These are phyloP conservation scores for Mortierella sp. DNA, from an alignment of 371 early-diverging fungal genomes.

Conservation along the genomic window DNA sequence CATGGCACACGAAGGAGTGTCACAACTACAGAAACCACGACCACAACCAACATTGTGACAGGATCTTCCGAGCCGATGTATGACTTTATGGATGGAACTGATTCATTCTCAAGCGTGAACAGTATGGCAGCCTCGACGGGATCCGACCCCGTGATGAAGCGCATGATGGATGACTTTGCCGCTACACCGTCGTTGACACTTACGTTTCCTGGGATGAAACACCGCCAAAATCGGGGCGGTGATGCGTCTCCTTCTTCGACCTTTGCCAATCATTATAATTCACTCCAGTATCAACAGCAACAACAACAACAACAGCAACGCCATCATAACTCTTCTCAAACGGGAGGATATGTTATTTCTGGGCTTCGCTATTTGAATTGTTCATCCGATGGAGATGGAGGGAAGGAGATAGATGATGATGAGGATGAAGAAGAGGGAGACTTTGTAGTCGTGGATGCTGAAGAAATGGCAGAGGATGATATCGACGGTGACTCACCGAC, in stretches of 20 bases:
- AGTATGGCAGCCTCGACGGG: constrained; percentile 7
- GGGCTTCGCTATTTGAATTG: background rate
- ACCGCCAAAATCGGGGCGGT: background rate
- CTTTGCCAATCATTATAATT: background rate
- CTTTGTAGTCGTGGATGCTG: constrained; percentile 16
- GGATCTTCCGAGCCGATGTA: background rate
- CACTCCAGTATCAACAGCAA: background rate
- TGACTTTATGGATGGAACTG: background rate
- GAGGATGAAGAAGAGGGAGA: constrained; percentile 12
- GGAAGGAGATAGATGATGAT: background rate
- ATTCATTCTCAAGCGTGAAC: constrained; percentile 1
- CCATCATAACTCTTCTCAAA: background rate
- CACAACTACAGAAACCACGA: constrained; percentile 8
- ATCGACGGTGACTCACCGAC: background rate
- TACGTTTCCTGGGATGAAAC: background rate
- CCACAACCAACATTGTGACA: constrained; percentile 12
- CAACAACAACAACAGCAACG: background rate
- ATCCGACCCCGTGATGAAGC: background rate
- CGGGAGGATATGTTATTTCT: background rate
- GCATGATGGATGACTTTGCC: constrained; percentile 8
- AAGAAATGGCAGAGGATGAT: constrained; percentile 17
- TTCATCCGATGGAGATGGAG: background rate
- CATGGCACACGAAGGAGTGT: background rate
- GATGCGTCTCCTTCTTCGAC: background rate
- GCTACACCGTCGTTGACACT: background rate